A percentile compares a stretch with the other conserved stretches of the same genome.
Conservation (phyloP, 768 basidiomycete species). For the Boletales sp. region DNA sequence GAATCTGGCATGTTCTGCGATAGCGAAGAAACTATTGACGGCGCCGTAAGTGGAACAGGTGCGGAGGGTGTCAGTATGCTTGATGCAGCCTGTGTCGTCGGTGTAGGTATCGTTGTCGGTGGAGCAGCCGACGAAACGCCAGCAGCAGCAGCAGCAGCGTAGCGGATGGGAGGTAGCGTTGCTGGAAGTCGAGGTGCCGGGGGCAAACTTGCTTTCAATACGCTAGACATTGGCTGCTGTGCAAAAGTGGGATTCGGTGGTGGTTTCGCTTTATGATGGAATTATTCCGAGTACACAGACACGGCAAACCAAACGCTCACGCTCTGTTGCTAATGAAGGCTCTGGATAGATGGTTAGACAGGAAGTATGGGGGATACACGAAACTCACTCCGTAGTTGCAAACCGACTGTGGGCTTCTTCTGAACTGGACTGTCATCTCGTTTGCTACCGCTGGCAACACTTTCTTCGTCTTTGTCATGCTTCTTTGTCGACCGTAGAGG, state of each 20-base stretch:
- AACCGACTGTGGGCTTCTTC: slow-evolving; percentile 66
- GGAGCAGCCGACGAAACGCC: slow-evolving; percentile 26
- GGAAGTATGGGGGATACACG: slow-evolving; percentile 1
- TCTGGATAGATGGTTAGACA: slow-evolving; percentile 42
- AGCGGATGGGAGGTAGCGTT: slow-evolving; percentile 75
- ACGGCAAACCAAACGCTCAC: slow-evolving; percentile 35
- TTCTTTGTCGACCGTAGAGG: slow-evolving; percentile 73
- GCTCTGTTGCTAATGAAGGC: slow-evolving; percentile 57
- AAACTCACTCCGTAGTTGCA: slow-evolving; percentile 71
- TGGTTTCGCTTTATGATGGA: slow-evolving; percentile 46
- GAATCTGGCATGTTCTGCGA: slow-evolving; percentile 35
- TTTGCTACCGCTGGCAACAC: slow-evolving; percentile 62
- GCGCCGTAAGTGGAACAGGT: slow-evolving; percentile 38
- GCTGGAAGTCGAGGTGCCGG: slow-evolving; percentile 50
- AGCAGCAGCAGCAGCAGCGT: slow-evolving; percentile 84
- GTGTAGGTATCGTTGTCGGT: slow-evolving; percentile 20
- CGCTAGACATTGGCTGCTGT: slow-evolving; percentile 71
- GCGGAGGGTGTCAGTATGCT: slow-evolving; percentile 31
- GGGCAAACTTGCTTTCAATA: slow-evolving; percentile 73
- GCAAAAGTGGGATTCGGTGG: slow-evolving; percentile 79
- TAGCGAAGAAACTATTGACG: slow-evolving; percentile 35
- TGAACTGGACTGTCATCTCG: slow-evolving; percentile 74
- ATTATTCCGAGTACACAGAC: slow-evolving; percentile 2
- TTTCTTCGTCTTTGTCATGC: slow-evolving; percentile 70
- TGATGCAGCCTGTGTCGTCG: slow-evolving; percentile 37